phyloP scores from a whole-genome alignment of 192 early-diverging fungal species.

The Coemansia sp. region DNA sequence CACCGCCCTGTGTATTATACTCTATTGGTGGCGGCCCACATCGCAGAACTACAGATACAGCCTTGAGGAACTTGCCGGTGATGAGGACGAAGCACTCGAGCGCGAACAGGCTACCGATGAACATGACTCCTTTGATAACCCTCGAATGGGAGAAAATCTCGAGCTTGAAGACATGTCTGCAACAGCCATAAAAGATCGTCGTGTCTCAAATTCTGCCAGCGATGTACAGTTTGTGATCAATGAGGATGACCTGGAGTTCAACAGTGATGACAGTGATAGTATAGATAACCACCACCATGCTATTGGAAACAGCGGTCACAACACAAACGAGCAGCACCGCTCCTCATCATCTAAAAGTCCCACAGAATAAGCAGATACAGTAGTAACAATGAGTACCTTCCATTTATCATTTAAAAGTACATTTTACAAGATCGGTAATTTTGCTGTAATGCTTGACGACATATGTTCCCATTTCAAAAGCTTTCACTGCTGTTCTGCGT shows the following conservation, averaged over 20 bases:
- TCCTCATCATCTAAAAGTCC: neutral
- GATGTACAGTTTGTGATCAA: slow-evolving; percentile 48
- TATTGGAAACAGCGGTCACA: neutral
- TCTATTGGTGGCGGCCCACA: slow-evolving; percentile 91
- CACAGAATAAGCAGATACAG: too few species aligned
- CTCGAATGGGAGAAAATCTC: slow-evolving; percentile 51
- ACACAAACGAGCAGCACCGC: neutral
- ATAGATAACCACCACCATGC: slow-evolving; percentile 2
- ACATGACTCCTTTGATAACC: slow-evolving; percentile 42
- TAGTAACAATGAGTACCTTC: too few species aligned
- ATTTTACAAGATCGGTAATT: too few species aligned
- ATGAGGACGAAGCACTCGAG: slow-evolving; percentile 71
- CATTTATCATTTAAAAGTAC: too few species aligned
- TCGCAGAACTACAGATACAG: slow-evolving; percentile 88
- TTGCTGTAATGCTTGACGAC: too few species aligned
- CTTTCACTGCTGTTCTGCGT: too few species aligned
- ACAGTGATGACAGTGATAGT: slow-evolving; percentile 19
- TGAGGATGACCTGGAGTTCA: slow-evolving; percentile 34
- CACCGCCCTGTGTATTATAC: slow-evolving; percentile 72
- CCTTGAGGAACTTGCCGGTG: slow-evolving; percentile 76
- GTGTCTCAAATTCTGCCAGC: slow-evolving; percentile 26
- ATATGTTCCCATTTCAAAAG: too few species aligned
- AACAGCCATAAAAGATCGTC: neutral
- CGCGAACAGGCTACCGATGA: slow-evolving; percentile 45
- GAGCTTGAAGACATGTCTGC: slow-evolving; percentile 37